A percentile compares a stretch with the other conserved stretches of the same genome.
Conservation (phyloP, 805 yeast species). For the Candida tammaniensis region DNA sequence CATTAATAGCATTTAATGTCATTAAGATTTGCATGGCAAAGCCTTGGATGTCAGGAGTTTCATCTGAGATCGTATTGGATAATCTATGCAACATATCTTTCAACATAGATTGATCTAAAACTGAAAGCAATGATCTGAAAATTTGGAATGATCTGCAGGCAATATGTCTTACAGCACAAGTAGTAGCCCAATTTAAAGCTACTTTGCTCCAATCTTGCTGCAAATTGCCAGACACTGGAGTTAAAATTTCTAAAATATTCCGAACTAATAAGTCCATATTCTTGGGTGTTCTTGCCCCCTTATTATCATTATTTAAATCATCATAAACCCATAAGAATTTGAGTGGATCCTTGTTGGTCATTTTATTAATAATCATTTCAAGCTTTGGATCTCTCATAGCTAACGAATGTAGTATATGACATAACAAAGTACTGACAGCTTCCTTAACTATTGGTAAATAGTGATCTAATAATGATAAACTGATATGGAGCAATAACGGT, state of each 20-base stretch:
- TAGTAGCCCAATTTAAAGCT: constrained; percentile 91
- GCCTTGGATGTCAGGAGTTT: constrained; percentile 85
- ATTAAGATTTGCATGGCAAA: constrained; percentile 95
- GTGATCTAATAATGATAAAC: constrained; percentile 82
- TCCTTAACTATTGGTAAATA: constrained; percentile 80
- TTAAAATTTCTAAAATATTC: constrained; percentile 57
- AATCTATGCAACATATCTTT: constrained; percentile 91
- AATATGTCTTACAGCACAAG: constrained; percentile 94
- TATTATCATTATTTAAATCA: constrained; percentile 70
- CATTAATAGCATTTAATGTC: constrained; percentile 91
- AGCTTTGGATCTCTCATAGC: constrained; percentile 55
- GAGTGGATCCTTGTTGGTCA: constrained; percentile 50
- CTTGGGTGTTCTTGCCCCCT: constrained; percentile 80
- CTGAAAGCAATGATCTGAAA: constrained; percentile 78
- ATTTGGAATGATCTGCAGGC: constrained; percentile 96
- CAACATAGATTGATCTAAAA: constrained; percentile 82
- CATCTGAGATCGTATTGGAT: constrained; percentile 91
- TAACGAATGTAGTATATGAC: constrained; percentile 67
- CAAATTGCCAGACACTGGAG: constrained; percentile 45
- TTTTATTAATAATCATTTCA: constrained; percentile 51
- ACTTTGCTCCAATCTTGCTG: constrained; percentile 83
- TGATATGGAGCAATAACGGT: constrained; percentile 74
- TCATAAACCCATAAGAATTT: constrained; percentile 77
- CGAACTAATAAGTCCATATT: constrained; percentile 77
- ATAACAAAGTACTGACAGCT: constrained; percentile 73